Evolutionary conservation across 805 yeast genomes (phyloP).

Genomic region (Starmera dryadoides): DNA sequence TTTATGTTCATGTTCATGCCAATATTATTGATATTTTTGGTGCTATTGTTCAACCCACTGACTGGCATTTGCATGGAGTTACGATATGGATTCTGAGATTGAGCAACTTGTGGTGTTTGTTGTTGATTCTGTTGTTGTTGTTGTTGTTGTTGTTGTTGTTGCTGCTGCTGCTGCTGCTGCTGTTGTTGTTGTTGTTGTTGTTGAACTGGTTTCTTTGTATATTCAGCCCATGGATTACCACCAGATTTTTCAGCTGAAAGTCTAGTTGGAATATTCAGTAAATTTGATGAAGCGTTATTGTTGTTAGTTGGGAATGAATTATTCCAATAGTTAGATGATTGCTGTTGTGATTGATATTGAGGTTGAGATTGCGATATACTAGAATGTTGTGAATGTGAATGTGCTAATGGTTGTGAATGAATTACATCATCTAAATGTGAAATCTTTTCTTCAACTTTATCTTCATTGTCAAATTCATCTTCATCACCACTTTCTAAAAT

Average conservation of each 20-base stretch:
- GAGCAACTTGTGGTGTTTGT: too few species aligned
- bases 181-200: neutral
- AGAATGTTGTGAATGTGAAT: neutral
- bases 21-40: too few species aligned
- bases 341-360: slow-evolving; percentile 7
- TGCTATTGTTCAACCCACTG: too few species aligned
- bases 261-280: slow-evolving; percentile 3
- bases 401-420: neutral
- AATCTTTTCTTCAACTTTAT: too few species aligned
- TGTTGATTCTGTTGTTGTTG: neutral
- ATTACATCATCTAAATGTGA: neutral
- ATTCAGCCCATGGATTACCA: slow-evolving; percentile 15
- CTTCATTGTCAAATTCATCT: neutral
- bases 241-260: slow-evolving; percentile 13
- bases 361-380: neutral
- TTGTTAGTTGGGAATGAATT: slow-evolving; percentile 12
- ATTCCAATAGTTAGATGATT: slow-evolving; percentile 2
- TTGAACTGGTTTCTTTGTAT: neutral
- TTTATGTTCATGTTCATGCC: too few species aligned
- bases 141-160: neutral
- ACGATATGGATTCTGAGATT: neutral
- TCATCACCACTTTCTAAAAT: neutral
- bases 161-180: neutral
- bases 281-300: neutral
- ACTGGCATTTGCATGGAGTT: too few species aligned